These are phyloP conservation scores for Pseudozyma sp. DNA, from an alignment of 1,284 basidiomycete species.

Conservation along the genomic window DNA sequence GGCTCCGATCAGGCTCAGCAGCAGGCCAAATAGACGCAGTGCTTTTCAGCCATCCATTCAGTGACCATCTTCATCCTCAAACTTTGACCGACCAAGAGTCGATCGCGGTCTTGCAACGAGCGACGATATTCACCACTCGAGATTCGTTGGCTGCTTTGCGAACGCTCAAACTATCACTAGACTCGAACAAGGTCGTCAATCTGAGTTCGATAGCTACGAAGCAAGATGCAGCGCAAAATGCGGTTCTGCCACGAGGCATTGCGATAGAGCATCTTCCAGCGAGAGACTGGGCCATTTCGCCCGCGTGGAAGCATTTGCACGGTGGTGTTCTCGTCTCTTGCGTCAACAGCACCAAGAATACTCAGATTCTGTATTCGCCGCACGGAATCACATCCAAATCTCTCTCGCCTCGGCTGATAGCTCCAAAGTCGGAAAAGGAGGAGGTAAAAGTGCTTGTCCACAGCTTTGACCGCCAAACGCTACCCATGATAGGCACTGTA, in stretches of 20 bases:
- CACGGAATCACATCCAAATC: conserved; percentile 40
- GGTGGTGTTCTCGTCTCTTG: conserved; percentile 28
- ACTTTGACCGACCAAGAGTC: conserved; percentile 25
- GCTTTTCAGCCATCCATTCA: conserved; percentile 43
- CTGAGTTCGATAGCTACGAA: conserved; percentile 11
- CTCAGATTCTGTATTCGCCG: conserved; percentile 35
- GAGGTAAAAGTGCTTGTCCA: conserved; percentile 26
- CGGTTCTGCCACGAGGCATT: conserved; percentile 11
- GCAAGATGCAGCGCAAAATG: conserved; percentile 13
- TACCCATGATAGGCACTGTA: conserved; percentile 37
- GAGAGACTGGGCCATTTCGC: conserved; percentile 31
- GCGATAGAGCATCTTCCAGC: conserved; percentile 27
- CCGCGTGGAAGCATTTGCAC: conserved; percentile 41
- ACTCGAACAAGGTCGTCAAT: conserved; percentile 13
- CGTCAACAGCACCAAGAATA: neutral
- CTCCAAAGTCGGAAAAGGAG: neutral
- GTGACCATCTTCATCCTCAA: conserved; percentile 40
- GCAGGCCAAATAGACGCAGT: conserved; percentile 26
- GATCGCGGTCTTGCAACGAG: conserved; percentile 13
- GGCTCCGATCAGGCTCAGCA: conserved; percentile 14
- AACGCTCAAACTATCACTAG: conserved; percentile 13
- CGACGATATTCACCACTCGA: conserved; percentile 26
- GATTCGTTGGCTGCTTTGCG: conserved; percentile 30
- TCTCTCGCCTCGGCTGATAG: conserved; percentile 6
- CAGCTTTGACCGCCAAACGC: conserved; percentile 44